Conservation (phyloP, 1,284 basidiomycete species). For the Cronartium quercuum region DNA sequence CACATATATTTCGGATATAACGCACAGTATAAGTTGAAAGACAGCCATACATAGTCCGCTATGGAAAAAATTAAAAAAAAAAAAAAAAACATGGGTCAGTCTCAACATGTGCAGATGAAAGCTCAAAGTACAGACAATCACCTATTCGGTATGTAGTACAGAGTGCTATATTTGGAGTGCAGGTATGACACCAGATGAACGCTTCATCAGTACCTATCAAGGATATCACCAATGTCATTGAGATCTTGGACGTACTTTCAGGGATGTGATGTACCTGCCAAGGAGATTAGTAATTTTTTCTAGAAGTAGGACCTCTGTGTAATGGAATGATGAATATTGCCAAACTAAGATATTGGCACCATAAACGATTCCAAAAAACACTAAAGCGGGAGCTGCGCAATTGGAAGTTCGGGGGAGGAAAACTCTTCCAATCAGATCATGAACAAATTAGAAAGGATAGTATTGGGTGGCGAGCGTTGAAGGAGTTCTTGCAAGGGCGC, state of each 20-base stretch:
- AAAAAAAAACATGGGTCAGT: too few species aligned
- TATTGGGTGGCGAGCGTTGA: background rate
- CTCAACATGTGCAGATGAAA: too few species aligned
- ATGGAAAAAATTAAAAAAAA: too few species aligned
- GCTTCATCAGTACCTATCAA: too few species aligned
- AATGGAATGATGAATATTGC: constrained; percentile 1
- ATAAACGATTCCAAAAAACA: background rate
- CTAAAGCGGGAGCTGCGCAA: background rate
- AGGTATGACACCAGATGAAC: too few species aligned
- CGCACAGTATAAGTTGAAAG: background rate
- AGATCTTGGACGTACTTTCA: background rate
- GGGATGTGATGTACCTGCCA: background rate
- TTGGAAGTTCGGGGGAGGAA: background rate
- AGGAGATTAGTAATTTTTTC: background rate
- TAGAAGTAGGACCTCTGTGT: background rate
- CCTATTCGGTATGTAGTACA: background rate
- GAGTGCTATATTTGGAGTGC: too few species aligned
- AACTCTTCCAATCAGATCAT: background rate
- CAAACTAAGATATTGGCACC: constrained; percentile 1
- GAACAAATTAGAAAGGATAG: background rate
- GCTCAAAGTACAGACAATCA: background rate
- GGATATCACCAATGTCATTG: too few species aligned
- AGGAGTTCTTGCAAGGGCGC: background rate
- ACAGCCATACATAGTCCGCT: background rate
- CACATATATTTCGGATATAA: constrained; percentile 1